Conservation (phyloP, 2,329 filamentous ascomycete genomes). For the Acrocalymma vagum region DNA sequence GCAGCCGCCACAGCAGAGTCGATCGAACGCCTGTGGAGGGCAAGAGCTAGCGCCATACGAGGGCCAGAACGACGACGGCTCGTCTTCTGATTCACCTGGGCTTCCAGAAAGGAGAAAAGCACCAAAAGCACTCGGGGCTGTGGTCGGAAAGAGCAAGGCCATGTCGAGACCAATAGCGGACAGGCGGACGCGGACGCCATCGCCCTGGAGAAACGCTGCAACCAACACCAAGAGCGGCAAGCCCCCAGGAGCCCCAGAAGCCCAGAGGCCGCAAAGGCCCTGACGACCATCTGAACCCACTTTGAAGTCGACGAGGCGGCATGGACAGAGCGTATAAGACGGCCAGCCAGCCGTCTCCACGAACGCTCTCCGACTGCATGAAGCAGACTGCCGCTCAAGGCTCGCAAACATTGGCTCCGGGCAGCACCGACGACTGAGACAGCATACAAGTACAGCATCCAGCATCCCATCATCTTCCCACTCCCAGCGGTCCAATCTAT, state of each 20-base stretch:
- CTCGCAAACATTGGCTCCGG: constrained; percentile 35
- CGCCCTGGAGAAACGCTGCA: constrained; percentile 41
- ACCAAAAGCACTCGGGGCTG: constrained; percentile 28
- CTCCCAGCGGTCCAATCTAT: constrained; percentile 27
- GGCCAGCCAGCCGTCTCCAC: constrained; percentile 33
- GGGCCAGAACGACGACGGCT: constrained; percentile 23
- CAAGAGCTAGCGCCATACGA: constrained; percentile 23
- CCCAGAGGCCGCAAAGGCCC: too few relatives aligned
- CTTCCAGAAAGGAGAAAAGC: constrained; percentile 33
- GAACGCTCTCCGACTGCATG: constrained; percentile 29
- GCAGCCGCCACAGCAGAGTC: constrained; percentile 26
- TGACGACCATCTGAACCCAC: too few relatives aligned
- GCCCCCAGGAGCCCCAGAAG: constrained; percentile 19
- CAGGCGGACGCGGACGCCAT: constrained; percentile 42
- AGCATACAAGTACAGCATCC: too few relatives aligned
- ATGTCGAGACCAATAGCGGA: constrained; percentile 42
- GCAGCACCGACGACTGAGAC: constrained; percentile 34
- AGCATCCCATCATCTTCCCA: constrained; percentile 19
- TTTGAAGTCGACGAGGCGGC: too few relatives aligned
- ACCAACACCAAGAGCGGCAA: constrained; percentile 41
- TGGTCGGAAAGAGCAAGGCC: constrained; percentile 38
- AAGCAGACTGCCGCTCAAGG: constrained; percentile 32
- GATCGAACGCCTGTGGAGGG: constrained; percentile 26
- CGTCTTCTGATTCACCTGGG: constrained; percentile 36
- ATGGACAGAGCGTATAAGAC: constrained; percentile 43